phyloP scores from a whole-genome alignment of 345 rosid genomes.

The Cardamine chenopodiifolia region DNA sequence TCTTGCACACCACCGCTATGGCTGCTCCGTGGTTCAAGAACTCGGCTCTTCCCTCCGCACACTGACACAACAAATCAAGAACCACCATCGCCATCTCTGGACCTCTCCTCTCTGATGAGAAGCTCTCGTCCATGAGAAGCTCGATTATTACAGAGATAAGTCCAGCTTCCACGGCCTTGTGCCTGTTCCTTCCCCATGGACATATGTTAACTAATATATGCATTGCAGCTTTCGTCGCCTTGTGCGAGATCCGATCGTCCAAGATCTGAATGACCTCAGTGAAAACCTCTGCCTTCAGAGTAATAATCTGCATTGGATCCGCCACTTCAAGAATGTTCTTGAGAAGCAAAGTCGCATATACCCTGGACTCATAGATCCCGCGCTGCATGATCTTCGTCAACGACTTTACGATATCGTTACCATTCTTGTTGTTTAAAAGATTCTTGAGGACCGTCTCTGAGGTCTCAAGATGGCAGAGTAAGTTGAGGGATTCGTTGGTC shows the following conservation, averaged over 20 bases:
- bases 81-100: conserved; percentile 56
- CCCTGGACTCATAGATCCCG: conserved; percentile 51
- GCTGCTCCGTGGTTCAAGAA: conserved; percentile 66
- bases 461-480: conserved; percentile 62
- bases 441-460: conserved; percentile 64
- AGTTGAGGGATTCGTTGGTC: conserved; percentile 62
- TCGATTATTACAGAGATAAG: conserved; percentile 57
- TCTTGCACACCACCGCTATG: conserved; percentile 72
- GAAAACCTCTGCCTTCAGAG: conserved; percentile 47
- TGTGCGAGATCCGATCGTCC: conserved; percentile 56
- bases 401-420: conserved; percentile 50
- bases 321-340: conserved; percentile 55
- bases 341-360: conserved; percentile 45
- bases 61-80: conserved; percentile 60
- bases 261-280: conserved; percentile 54
- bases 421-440: conserved; percentile 51
- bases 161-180: conserved; percentile 65
- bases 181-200: conserved; percentile 75
- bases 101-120: conserved; percentile 49
- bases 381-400: conserved; percentile 56
- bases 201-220: conserved; percentile 50
- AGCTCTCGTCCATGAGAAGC: conserved; percentile 62
- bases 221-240: conserved; percentile 66
- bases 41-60: conserved; percentile 83
- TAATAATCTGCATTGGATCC: conserved; percentile 57